Conservation (phyloP, 805 yeast species). For the Wickerhamiella alocasiicola region DNA sequence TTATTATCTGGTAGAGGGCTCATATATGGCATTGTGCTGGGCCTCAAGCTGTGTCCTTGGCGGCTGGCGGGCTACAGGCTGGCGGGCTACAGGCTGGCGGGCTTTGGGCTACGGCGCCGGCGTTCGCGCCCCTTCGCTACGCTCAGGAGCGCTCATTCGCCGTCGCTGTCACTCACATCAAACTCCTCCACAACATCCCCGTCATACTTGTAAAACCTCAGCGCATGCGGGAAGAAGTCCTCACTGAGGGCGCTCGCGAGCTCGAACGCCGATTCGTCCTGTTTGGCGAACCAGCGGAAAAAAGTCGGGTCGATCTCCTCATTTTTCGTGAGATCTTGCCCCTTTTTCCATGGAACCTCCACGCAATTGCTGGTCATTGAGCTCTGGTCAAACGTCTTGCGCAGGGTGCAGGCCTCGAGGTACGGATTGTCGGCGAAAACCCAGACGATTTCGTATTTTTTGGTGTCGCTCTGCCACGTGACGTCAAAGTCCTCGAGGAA, state of each 20-base stretch:
- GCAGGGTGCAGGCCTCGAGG: conserved; percentile 45
- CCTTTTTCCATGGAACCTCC: conserved; percentile 56
- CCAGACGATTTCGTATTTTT: conserved; percentile 50
- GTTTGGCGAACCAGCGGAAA: conserved; percentile 77
- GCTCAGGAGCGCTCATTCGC: conserved; percentile 2
- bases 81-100: no score
- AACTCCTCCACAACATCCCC: conserved; percentile 13
- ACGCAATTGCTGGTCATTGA: conserved; percentile 36
- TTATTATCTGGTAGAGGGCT: no score
- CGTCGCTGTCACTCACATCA: conserved; percentile 16
- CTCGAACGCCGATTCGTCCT: conserved; percentile 66
- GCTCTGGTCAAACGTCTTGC: conserved; percentile 38
- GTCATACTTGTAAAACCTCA: conserved; percentile 41
- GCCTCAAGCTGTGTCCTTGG: no score
- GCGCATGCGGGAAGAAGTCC: conserved; percentile 75
- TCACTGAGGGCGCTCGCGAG: conserved; percentile 61
- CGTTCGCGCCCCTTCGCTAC: neutral
- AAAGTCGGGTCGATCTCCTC: conserved; percentile 48
- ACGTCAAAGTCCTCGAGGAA: conserved; percentile 51
- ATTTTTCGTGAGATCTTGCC: conserved; percentile 45
- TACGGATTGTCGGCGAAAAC: conserved; percentile 40
- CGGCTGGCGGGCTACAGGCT: no score
- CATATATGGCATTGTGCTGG: no score
- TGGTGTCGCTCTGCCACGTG: conserved; percentile 33
- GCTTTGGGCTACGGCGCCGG: no score